Evolutionary conservation across 2,329 filamentous ascomycete species (phyloP).

Genomic region (Rhytidhysteron rufulum): DNA sequence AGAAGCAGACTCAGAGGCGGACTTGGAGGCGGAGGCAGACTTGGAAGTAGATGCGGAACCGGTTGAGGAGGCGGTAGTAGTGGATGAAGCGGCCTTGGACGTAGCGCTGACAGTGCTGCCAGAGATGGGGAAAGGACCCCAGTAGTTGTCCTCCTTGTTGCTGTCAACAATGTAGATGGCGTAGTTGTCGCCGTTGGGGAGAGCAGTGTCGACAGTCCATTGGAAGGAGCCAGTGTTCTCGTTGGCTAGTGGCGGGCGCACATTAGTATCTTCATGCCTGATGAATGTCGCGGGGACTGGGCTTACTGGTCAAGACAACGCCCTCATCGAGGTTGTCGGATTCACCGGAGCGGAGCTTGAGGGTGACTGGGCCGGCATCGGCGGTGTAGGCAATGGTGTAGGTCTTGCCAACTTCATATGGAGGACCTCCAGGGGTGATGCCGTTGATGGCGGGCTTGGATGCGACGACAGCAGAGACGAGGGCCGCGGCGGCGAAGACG

Average conservation of each 20-base stretch:
- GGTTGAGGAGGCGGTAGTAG: constrained; percentile 22
- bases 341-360: constrained; percentile 54
- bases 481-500: constrained; percentile 41
- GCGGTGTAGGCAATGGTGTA: constrained; percentile 49
- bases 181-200: constrained; percentile 49
- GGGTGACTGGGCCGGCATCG: constrained; percentile 39
- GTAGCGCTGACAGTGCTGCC: constrained; percentile 39
- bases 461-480: constrained; percentile 41
- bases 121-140: constrained; percentile 43
- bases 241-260: constrained; percentile 26
- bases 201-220: constrained; percentile 47
- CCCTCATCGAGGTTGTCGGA: constrained; percentile 50
- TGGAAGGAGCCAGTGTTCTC: constrained; percentile 46
- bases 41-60: constrained; percentile 18
- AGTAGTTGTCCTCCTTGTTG: constrained; percentile 51
- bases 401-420: constrained; percentile 46
- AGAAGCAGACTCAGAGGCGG: constrained; percentile 10
- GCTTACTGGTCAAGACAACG: constrained; percentile 46
- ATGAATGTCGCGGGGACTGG: not conserved
- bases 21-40: constrained; percentile 14
- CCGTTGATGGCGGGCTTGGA: constrained; percentile 48
- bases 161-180: constrained; percentile 57
- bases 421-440: no score
- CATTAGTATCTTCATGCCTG: constrained; percentile 1
- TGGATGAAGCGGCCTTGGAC: constrained; percentile 26